Percentiles rank a stretch among this genome's conserved stretches.
These are phyloP conservation scores for Drechslerella coelobrocha DNA, from an alignment of 2,329 filamentous ascomycete genomes.

Conservation along the genomic window DNA sequence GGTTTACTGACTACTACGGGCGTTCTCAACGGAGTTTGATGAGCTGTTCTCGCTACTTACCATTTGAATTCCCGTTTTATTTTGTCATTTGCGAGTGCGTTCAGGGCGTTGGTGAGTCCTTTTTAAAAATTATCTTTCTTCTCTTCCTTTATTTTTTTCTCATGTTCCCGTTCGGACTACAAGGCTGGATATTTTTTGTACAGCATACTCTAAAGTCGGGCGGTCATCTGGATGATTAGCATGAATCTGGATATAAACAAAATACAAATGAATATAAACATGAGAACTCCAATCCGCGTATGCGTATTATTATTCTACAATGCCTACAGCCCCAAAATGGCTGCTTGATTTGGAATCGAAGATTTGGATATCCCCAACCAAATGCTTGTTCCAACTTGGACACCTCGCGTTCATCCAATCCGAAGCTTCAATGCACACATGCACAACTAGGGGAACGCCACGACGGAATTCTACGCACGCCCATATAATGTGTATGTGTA, in stretches of 20 bases:
- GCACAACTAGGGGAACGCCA: neutral
- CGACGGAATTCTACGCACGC: constrained; percentile 1
- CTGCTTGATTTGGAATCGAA: neutral
- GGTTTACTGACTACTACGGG: constrained; percentile 16
- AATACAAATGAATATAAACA: neutral
- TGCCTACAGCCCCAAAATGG: no score
- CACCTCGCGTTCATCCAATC: no score
- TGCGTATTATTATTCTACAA: neutral
- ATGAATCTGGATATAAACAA: neutral
- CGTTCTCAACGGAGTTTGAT: constrained; percentile 44
- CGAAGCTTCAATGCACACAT: neutral
- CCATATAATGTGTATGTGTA: neutral
- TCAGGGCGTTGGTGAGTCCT: constrained; percentile 38
- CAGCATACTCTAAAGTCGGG: constrained; percentile 1
- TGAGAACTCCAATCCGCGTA: neutral
- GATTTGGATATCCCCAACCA: neutral
- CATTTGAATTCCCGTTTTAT: constrained; percentile 2
- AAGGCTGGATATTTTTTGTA: constrained; percentile 9
- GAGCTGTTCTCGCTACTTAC: constrained; percentile 6
- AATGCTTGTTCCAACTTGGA: no score
- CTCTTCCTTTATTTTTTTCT: neutral
- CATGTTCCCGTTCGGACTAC: neutral
- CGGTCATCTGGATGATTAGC: neutral
- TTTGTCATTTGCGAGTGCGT: constrained; percentile 48
- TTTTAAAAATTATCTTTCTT: constrained; percentile 3